These are phyloP conservation scores for Venturia oleaginea DNA, from an alignment of 2,329 filamentous ascomycete genomes.

Conservation along the genomic window DNA sequence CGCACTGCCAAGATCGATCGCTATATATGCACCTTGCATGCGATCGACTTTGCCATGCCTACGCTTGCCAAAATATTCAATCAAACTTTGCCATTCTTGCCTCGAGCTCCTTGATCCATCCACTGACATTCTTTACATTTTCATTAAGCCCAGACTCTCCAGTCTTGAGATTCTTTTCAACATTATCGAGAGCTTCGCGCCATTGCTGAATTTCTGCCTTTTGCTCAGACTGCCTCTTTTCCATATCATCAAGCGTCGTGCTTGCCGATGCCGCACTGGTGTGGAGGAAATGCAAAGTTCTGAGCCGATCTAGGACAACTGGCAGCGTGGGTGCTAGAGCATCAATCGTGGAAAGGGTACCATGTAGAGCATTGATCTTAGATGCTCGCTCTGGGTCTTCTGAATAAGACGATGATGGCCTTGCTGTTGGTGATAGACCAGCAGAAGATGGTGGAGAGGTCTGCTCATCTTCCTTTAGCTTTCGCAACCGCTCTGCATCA, in stretches of 20 bases:
- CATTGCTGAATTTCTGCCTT: constrained; percentile 75
- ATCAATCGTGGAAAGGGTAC: constrained; percentile 80
- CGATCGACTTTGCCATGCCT: background rate
- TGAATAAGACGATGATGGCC: background rate
- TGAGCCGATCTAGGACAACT: constrained; percentile 71
- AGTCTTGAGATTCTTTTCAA: constrained; percentile 65
- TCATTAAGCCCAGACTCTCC: constrained; percentile 61
- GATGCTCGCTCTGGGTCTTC: constrained; percentile 25
- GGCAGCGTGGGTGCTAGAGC: constrained; percentile 76
- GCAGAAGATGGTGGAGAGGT: constrained; percentile 7
- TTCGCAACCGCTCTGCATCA: constrained; percentile 64
- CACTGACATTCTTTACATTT: constrained; percentile 78
- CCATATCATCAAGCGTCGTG: constrained; percentile 66
- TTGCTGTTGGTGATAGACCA: constrained; percentile 3
- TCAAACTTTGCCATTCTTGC: constrained; percentile 51
- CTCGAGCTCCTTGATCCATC: constrained; percentile 84
- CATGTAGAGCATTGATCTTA: constrained; percentile 88
- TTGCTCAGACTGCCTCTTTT: constrained; percentile 74
- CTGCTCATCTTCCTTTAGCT: constrained; percentile 30
- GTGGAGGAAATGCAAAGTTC: constrained; percentile 76
- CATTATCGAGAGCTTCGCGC: constrained; percentile 68
- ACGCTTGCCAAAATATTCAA: background rate
- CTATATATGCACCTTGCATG: background rate
- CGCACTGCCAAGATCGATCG: background rate
- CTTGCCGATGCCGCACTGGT: constrained; percentile 76